Conservation (phyloP, 768 basidiomycete genomes). For the Suillus lakei region DNA sequence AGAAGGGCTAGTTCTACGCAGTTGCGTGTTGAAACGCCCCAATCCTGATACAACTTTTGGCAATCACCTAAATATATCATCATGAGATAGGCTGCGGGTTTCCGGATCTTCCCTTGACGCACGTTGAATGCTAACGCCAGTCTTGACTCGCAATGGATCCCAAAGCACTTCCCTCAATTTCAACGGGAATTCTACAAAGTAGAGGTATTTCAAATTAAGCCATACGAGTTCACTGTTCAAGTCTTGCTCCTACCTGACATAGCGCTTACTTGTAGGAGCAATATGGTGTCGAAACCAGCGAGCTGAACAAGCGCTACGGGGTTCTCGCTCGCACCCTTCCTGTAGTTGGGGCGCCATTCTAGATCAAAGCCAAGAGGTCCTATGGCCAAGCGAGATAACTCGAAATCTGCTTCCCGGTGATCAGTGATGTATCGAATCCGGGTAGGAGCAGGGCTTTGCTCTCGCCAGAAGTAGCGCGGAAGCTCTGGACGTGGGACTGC, state of each 20-base stretch:
- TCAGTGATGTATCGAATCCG: constrained; percentile 38
- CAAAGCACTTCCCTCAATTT: constrained; percentile 57
- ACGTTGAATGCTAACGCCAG: constrained; percentile 80
- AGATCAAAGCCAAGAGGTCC: constrained; percentile 68
- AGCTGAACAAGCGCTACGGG: constrained; percentile 78
- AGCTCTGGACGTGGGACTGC: not conserved
- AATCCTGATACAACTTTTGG: constrained; percentile 60
- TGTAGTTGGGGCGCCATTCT: constrained; percentile 75
- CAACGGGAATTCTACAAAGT: constrained; percentile 53
- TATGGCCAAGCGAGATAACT: constrained; percentile 23
- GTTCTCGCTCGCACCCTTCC: constrained; percentile 60
- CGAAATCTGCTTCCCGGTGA: constrained; percentile 32
- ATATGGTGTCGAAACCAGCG: constrained; percentile 55
- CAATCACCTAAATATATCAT: constrained; percentile 57
- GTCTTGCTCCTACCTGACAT: constrained; percentile 50
- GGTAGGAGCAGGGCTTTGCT: constrained; percentile 11
- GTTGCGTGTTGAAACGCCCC: constrained; percentile 46
- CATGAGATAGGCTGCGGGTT: constrained; percentile 8
- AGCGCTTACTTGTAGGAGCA: constrained; percentile 67
- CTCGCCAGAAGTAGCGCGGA: constrained; percentile 29
- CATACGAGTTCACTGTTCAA: not conserved
- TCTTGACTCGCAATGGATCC: constrained; percentile 60
- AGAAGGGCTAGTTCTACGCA: constrained; percentile 74
- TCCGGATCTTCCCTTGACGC: constrained; percentile 17
- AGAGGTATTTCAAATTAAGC: constrained; percentile 13